Conservation (phyloP, 805 yeast species). For the Maudiozyma barnettii region DNA sequence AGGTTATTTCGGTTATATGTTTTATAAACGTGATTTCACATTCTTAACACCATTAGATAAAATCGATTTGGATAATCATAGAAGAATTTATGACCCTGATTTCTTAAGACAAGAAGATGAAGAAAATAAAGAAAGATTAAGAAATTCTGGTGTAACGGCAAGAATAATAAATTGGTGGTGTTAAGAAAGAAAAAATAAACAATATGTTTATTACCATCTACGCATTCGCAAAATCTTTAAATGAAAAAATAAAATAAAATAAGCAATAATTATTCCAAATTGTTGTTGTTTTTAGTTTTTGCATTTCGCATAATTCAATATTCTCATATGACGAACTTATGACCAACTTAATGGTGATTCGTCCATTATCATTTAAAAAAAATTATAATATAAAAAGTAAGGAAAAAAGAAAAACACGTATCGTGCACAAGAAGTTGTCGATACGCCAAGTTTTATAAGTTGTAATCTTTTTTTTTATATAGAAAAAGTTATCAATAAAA, state of each 20-base stretch:
- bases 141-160: conserved; percentile 22
- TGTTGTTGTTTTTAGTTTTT: background rate
- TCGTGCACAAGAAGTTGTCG: no score
- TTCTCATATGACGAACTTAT: no score
- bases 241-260: background rate
- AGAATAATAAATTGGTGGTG: conserved; percentile 34
- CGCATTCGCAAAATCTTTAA: background rate
- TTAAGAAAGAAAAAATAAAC: conserved; percentile 15
- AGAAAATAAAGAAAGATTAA: conserved; percentile 26
- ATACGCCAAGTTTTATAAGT: no score
- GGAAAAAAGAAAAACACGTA: no score
- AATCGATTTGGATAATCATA: conserved; percentile 37
- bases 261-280: background rate
- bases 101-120: conserved; percentile 33
- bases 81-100: conserved; percentile 34
- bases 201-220: background rate
- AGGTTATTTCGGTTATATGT: conserved; percentile 43
- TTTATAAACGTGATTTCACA: conserved; percentile 32
- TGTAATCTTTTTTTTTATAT: no score
- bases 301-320: background rate
- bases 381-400: no score
- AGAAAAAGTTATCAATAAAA: no score
- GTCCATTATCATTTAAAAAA: no score
- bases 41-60: conserved; percentile 30
- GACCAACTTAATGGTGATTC: no score